These are phyloP conservation scores for Populus pruinosa DNA, from an alignment of 345 rosid genomes.

Conservation along the genomic window DNA sequence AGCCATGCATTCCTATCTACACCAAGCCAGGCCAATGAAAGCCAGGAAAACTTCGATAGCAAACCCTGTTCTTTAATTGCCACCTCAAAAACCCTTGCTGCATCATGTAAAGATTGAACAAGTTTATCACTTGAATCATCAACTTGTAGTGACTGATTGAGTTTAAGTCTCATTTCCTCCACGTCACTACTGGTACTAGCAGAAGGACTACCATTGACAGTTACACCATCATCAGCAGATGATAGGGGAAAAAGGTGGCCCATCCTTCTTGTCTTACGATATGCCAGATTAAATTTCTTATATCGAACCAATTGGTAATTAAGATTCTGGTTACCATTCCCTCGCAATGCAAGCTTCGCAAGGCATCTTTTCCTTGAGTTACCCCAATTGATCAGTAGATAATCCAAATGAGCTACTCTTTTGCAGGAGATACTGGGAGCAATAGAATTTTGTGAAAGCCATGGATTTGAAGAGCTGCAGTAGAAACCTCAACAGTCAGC, in stretches of 20 bases:
- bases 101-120: constrained; percentile 77
- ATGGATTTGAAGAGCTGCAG: constrained; percentile 54
- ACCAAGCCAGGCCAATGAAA: constrained; percentile 87
- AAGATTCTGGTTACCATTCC: constrained; percentile 24
- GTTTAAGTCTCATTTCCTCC: constrained; percentile 66
- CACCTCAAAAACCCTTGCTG: constrained; percentile 82
- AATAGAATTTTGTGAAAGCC: constrained; percentile 42
- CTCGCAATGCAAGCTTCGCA: constrained; percentile 30
- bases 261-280: constrained; percentile 38
- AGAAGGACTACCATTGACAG: constrained; percentile 60
- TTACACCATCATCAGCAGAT: constrained; percentile 71
- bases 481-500: constrained; percentile 19
- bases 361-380: constrained; percentile 42
- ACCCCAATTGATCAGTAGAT: constrained; percentile 43
- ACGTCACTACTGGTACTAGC: constrained; percentile 49
- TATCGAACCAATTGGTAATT: constrained; percentile 21
- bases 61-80: constrained; percentile 57
- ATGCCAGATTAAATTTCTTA: constrained; percentile 23
- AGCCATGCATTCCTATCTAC: constrained; percentile 79
- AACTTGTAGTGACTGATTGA: constrained; percentile 59
- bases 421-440: constrained; percentile 34
- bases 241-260: constrained; percentile 39
- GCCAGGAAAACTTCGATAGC: constrained; percentile 64
- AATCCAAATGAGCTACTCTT: constrained; percentile 38
- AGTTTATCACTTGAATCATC: constrained; percentile 70